Evolutionary conservation across 306 rosid species (phyloP), one percentile per base, ranked within the genome.

Genomic region (Psophocarpus tetragonolobus): DNA sequence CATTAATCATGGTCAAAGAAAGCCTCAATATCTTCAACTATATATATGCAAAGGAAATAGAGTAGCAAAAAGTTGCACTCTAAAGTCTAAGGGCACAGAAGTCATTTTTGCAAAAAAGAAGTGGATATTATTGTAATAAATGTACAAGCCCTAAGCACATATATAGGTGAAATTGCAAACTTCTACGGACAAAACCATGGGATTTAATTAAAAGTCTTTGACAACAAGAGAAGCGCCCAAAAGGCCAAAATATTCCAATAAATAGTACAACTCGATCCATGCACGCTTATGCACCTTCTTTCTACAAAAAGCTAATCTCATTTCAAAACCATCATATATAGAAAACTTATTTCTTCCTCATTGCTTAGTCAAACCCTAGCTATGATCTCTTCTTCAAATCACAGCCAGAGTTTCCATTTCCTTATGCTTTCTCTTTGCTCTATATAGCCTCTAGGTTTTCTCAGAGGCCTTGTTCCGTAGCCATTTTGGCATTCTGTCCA

Each of bases 401-500:
- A 57, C 17, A 20, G 6, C 71, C 12, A 29, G 12, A 67, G 3
- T 26, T 15, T 14, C 62, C 36, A 51, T 39, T 20, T 32, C 17
- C 17, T 6, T 15, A 1, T 15, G 26, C 8, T 70, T 51, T 77
- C 20, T 71, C 39, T 41, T 11, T 77, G 71, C 78, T 80, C 54
- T 41, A 29, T 29, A 41, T 10, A 50, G 76, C 50, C 89, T 80
- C 86, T 83, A 74, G 86, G 94, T 91, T 84, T 90, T 82, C 74
- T 87, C 90, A 87, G 91, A 56, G 84, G 85, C 76, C 78, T 87
- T 82, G 81, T 90, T 87, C 86, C 91, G 87, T 74, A 82, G 88
- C 80, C 77, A 78, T 63, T 90, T 90, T 90, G 96, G 92, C 96
- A 90, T 90, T 87, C 92, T 90, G 96, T 88, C 96, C 92, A 74